Evolutionary conservation across 805 yeast species (phyloP).

Genomic region (Kluyveromyces nonfermentans): DNA sequence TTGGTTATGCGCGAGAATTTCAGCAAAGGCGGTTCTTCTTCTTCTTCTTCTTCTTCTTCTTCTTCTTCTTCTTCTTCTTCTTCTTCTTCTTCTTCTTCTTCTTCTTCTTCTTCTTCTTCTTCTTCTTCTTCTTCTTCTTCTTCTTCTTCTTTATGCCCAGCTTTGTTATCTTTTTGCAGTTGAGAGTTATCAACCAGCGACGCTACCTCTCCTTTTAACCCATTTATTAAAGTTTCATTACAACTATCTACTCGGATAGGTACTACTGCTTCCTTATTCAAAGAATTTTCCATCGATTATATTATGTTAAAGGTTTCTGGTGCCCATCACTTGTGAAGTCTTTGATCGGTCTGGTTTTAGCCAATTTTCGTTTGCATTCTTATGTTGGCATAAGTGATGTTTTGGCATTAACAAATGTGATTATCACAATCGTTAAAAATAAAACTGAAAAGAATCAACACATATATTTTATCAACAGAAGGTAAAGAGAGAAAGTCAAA

Average conservation of each 20-base stretch:
- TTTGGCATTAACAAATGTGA: neutral
- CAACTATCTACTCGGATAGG: neutral
- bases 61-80: conserved; percentile 27
- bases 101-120: conserved; percentile 19
- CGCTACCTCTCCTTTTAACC: neutral
- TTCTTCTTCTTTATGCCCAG: conserved; percentile 10
- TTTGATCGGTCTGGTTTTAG: neutral
- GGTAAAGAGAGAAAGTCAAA: neutral
- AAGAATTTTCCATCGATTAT: neutral
- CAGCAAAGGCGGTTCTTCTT: conserved; percentile 58
- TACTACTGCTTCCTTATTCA: neutral
- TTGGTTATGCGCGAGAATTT: conserved; percentile 63
- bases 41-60: conserved; percentile 37
- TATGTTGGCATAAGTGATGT: neutral
- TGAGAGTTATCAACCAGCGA: neutral
- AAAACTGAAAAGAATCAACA: neutral
- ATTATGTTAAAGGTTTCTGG: neutral
- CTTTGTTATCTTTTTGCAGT: conserved; percentile 8
- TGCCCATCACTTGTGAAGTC: neutral
- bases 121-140: conserved; percentile 17
- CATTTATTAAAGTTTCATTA: neutral
- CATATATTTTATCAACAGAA: neutral
- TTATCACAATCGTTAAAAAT: neutral
- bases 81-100: conserved; percentile 25
- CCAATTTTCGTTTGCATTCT: neutral